A percentile compares a stretch with the other conserved stretches of the same genome.
phyloP scores from a whole-genome alignment of 176 grass and related monocot species.

The Pharus latifolius region DNA sequence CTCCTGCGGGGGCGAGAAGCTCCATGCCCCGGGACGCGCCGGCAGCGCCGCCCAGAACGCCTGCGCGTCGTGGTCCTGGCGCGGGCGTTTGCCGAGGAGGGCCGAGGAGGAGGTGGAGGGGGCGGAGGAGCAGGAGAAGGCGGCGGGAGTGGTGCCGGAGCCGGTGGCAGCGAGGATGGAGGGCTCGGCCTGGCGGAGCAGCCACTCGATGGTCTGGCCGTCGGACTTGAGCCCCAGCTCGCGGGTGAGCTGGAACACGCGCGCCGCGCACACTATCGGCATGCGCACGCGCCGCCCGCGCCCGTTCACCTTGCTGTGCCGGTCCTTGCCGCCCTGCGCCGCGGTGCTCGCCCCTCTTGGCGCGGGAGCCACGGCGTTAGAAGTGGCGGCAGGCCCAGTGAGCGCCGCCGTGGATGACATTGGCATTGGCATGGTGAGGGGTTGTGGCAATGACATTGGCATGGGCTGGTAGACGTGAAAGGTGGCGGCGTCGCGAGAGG shows the following conservation, averaged over 20 bases:
- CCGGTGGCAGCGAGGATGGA: constrained; percentile 91
- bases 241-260: constrained; percentile 90
- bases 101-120: constrained; percentile 21
- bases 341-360: constrained; percentile 9
- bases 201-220: constrained; percentile 92
- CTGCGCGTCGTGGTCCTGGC: constrained; percentile 16
- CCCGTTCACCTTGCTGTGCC: constrained; percentile 93
- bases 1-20: constrained; percentile 29
- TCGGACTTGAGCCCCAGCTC: constrained; percentile 96
- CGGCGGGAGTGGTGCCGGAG: constrained; percentile 65
- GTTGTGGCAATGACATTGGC: neutral
- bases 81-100: constrained; percentile 32
- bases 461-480: constrained; percentile 27
- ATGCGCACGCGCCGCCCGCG: constrained; percentile 86
- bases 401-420: neutral
- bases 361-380: neutral
- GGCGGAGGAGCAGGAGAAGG: constrained; percentile 51
- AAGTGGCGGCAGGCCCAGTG: neutral
- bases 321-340: constrained; percentile 47
- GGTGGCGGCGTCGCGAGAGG: constrained; percentile 26
- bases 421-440: neutral
- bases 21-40: constrained; percentile 26
- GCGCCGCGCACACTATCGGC: constrained; percentile 92
- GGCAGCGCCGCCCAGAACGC: constrained; percentile 38
- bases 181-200: constrained; percentile 86